phyloP scores from a whole-genome alignment of 2,329 filamentous ascomycete genomes.

The Fusarium nelsonii region DNA sequence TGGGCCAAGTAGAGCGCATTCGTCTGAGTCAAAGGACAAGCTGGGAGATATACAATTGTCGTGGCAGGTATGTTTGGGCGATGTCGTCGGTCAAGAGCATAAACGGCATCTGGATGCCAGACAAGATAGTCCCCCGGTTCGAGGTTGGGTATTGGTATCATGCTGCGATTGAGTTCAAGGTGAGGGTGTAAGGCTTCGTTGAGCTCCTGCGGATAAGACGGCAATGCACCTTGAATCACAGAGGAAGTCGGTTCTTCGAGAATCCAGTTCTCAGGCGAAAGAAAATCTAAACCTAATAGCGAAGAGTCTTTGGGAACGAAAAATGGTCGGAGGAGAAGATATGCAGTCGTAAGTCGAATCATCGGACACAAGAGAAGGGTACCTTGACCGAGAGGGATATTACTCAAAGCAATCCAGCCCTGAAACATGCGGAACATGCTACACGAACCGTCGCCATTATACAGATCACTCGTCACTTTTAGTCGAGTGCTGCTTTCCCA shows the following conservation, averaged over 20 bases:
- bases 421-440: constrained; percentile 83
- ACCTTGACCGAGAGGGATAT: constrained; percentile 73
- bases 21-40: constrained; percentile 57
- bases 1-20: constrained; percentile 58
- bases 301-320: constrained; percentile 63
- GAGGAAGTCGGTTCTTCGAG: constrained; percentile 60
- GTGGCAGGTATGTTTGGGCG: constrained; percentile 43
- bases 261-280: constrained; percentile 66
- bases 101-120: constrained; percentile 79
- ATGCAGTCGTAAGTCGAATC: constrained; percentile 76
- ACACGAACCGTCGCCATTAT: constrained; percentile 79
- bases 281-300: constrained; percentile 55
- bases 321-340: constrained; percentile 81
- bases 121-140: constrained; percentile 79
- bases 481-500: constrained; percentile 78
- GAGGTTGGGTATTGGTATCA: constrained; percentile 77
- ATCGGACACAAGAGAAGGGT: constrained; percentile 80
- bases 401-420: constrained; percentile 77
- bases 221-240: constrained; percentile 75
- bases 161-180: constrained; percentile 71
- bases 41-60: constrained; percentile 56
- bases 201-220: constrained; percentile 77
- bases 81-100: constrained; percentile 71
- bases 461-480: constrained; percentile 74
- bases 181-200: constrained; percentile 75